These are phyloP conservation scores for Tolypocladium sp. DNA, from an alignment of 2,329 filamentous ascomycete species.

Conservation along the genomic window DNA sequence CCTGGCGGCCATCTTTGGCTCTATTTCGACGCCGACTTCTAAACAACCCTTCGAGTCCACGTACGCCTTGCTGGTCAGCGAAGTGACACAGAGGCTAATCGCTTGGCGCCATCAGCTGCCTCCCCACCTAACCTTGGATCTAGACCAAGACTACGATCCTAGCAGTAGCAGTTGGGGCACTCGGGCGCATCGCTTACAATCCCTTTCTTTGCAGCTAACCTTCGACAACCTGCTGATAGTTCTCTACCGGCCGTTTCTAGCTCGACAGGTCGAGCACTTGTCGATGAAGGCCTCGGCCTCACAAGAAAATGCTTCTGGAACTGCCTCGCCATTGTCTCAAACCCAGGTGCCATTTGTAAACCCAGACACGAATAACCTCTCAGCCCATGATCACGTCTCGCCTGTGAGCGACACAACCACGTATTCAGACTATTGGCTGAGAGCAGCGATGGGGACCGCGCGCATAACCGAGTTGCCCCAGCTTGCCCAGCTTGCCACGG, in stretches of 20 bases:
- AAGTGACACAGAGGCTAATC: background rate
- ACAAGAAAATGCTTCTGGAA: background rate
- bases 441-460: slow-evolving; percentile 29
- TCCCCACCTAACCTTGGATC: background rate
- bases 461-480: slow-evolving; percentile 21
- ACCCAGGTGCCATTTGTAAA: background rate
- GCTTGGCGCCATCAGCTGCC: background rate
- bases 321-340: background rate
- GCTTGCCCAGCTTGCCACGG: slow-evolving; percentile 25
- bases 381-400: background rate
- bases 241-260: slow-evolving; percentile 29
- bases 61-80: background rate
- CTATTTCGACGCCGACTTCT: background rate
- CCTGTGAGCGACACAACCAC: background rate
- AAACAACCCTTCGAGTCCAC: background rate
- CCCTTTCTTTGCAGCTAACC: slow-evolving; percentile 30
- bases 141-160: background rate
- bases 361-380: background rate
- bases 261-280: slow-evolving; percentile 22
- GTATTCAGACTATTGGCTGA: slow-evolving; percentile 21
- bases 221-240: slow-evolving; percentile 33
- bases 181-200: slow-evolving; percentile 16
- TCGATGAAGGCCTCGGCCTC: background rate
- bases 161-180: background rate
- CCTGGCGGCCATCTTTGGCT: slow-evolving; percentile 17